phyloP scores from a whole-genome alignment of 169 alveolate genomes.

The Cardiosporidium cionae region DNA sequence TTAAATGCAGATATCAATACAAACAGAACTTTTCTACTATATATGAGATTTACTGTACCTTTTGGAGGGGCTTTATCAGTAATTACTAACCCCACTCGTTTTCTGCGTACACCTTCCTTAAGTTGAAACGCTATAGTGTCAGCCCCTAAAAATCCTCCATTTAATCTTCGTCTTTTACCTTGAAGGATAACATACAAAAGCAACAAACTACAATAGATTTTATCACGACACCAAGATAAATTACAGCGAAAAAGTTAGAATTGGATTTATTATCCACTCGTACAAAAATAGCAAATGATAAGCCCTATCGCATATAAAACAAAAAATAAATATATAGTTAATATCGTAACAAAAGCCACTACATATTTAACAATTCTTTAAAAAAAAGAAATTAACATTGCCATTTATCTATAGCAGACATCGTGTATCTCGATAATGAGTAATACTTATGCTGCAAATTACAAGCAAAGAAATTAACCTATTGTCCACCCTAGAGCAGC shows the following conservation, averaged over 20 bases:
- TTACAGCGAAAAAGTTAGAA: too few relatives aligned
- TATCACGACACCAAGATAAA: too few relatives aligned
- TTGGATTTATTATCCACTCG: too few relatives aligned
- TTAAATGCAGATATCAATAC: too few relatives aligned
- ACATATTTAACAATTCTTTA: too few relatives aligned
- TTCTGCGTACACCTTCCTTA: not conserved
- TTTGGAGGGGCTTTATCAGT: not conserved
- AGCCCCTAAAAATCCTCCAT: slow-evolving; percentile 13
- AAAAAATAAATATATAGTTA: too few relatives aligned
- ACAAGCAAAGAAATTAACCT: not conserved
- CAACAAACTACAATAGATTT: too few relatives aligned
- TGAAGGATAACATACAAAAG: not conserved
- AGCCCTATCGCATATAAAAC: too few relatives aligned
- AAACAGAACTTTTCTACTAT: too few relatives aligned
- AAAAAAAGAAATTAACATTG: not conserved
- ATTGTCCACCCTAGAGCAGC: slow-evolving; percentile 66
- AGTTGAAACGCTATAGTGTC: not conserved
- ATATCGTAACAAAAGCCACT: too few relatives aligned
- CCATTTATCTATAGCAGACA: not conserved
- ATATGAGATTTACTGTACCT: not conserved
- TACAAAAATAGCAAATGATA: too few relatives aligned
- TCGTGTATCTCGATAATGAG: not conserved
- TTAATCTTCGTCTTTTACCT: slow-evolving; percentile 39
- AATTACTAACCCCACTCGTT: not conserved
- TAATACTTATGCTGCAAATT: not conserved